Base-by-base conservation (phyloP, 805 yeast species). In the Myxozyma lipomycoides region DNA sequence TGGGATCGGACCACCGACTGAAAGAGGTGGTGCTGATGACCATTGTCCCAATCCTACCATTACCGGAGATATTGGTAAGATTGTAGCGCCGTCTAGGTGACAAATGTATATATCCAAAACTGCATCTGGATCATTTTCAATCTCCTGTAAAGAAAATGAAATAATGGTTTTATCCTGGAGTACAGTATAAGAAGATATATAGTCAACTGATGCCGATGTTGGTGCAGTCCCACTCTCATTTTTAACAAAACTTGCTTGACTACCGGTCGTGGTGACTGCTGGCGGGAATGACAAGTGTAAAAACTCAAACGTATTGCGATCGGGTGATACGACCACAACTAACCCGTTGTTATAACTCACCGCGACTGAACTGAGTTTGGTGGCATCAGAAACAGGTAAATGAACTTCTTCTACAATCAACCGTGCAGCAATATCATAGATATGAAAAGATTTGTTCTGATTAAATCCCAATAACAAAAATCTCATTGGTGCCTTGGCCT, bases 391-490 rank as follows among this genome's bases (percentile, higher is more conserved):
- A 19, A 34, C 32, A 19, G 55, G 58, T 23, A 51, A 34, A 39
- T 51, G 51, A 28, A 55, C 26, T 44, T 55, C 59, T 38, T 52
- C 40, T 6, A 47, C 51, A 19, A 55, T 45, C 12, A 12, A 19
- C n/a, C 43, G 45, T 4, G 40, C 15, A 10, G 40, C 48, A 15
- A 55, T 36, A 45, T 52, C 57, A 43, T 39, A 55, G 12, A 55
- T 22, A 40, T 55, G 59, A 41, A 55, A 55, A 3, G 59, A 52
- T 17, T 48, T 52, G 35, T 55, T 55, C 34, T 55, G 50, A 35
- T 55, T 48, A 25, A 45, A 55, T 17, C 56, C 56, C 17, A 55
- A 45, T 9, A 55, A 52, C n/a, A 55, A 21, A 28, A 28, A 55
- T n/a, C 59, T 52, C 32, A 39, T 5, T 17, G 58, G 58, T 28